phyloP scores from a whole-genome alignment of 106 monocot genomes.

The Xerophyta viscosa region DNA sequence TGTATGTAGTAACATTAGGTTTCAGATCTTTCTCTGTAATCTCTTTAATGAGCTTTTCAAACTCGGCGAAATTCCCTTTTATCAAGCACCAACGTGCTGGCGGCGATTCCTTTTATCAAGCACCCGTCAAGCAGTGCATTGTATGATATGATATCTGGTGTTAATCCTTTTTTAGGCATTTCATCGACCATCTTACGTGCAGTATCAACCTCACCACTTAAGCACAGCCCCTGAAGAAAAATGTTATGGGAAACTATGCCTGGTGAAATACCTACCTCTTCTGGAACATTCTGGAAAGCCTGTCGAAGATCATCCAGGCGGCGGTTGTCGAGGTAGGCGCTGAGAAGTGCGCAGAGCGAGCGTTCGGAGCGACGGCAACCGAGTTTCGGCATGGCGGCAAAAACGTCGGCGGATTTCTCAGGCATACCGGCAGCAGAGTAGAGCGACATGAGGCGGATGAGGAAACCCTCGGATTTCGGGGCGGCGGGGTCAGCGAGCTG shows the following conservation, averaged over 20 bases:
- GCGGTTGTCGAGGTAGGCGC: constrained; percentile 34
- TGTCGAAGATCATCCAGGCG: constrained; percentile 17
- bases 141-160: constrained; percentile 40
- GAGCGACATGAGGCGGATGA: constrained; percentile 44
- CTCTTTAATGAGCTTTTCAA: constrained; percentile 36
- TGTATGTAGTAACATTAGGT: constrained; percentile 38
- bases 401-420: constrained; percentile 33
- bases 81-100: constrained; percentile 52
- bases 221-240: constrained; percentile 25
- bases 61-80: constrained; percentile 21
- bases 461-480: constrained; percentile 55
- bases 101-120: constrained; percentile 33
- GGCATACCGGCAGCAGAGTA: constrained; percentile 39
- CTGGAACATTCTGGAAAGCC: constrained; percentile 20
- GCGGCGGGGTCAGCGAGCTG: constrained; percentile 19
- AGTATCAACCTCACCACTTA: constrained; percentile 13
- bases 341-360: constrained; percentile 60
- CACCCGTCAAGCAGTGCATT: constrained; percentile 52
- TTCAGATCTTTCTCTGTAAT: constrained; percentile 23
- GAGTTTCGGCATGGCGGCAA: constrained; percentile 12
- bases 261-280: constrained; percentile 20
- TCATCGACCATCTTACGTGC: constrained; percentile 52
- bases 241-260: constrained; percentile 42
- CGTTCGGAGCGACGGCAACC: constrained; percentile 34
- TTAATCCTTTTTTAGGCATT: constrained; percentile 26